Evolutionary conservation across 345 rosid species (phyloP).

Genomic region (Arabidopsis arenosa): DNA sequence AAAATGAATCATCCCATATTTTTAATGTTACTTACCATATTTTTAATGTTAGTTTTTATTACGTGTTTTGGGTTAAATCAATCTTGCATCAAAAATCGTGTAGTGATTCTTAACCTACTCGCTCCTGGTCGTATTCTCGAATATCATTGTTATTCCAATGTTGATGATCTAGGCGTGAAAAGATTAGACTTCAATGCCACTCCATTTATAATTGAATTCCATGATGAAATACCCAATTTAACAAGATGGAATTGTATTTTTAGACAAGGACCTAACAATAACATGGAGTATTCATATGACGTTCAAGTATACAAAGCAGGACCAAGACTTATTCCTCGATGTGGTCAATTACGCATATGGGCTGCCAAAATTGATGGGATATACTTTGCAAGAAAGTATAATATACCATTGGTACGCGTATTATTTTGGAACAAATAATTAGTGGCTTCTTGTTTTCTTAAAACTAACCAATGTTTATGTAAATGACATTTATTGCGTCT

Average conservation of each 20-base stretch:
- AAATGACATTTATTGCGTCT: background rate
- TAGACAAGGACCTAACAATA: background rate
- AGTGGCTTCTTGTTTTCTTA: background rate
- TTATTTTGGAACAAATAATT: background rate
- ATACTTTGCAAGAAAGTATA: background rate
- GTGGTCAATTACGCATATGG: background rate
- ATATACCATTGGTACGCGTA: background rate
- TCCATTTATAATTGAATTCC: background rate
- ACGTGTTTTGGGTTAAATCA: background rate
- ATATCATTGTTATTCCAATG: background rate
- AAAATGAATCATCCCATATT: background rate
- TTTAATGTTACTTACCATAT: background rate
- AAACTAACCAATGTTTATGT: background rate
- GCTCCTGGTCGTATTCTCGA: background rate
- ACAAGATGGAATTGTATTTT: background rate
- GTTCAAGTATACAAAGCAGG: slow-evolving; percentile 1
- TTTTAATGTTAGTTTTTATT: background rate
- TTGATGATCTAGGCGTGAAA: background rate
- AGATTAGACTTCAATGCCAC: background rate
- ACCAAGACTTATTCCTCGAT: background rate
- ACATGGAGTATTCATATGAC: background rate
- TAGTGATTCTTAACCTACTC: background rate
- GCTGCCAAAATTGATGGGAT: background rate
- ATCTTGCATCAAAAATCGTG: background rate
- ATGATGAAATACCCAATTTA: background rate